A percentile compares a stretch with the other conserved stretches of the same genome.
Conservation (phyloP, 2,329 filamentous ascomycete species). For the Fusarium sp. region DNA sequence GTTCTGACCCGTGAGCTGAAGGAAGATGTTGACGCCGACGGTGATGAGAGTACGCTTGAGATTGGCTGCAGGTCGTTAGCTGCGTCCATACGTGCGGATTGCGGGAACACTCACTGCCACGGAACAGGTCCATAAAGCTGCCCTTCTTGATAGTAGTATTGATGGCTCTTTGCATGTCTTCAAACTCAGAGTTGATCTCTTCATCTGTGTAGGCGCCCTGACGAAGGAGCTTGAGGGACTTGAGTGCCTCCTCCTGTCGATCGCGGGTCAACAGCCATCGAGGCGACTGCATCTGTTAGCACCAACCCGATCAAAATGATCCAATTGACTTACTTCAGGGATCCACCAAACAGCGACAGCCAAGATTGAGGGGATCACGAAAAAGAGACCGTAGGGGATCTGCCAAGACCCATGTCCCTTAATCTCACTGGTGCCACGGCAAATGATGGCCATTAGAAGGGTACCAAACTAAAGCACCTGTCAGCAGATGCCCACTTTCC, state of each 20-base stretch:
- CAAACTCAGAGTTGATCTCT: not conserved
- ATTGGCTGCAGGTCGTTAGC: not conserved
- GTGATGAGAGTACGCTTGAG: constrained; percentile 41
- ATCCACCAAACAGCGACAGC: constrained; percentile 1
- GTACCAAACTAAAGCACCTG: not conserved
- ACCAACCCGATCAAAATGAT: no score
- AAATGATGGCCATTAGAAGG: constrained; percentile 36
- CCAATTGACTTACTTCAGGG: not conserved
- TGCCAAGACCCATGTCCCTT: constrained; percentile 46
- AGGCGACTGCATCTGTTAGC: constrained; percentile 39
- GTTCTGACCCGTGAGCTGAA: constrained; percentile 43
- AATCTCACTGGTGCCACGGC: constrained; percentile 46
- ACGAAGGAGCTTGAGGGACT: constrained; percentile 38
- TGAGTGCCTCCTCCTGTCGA: constrained; percentile 44
- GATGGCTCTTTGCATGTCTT: not conserved
- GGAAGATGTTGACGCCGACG: constrained; percentile 45
- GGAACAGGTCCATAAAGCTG: not conserved
- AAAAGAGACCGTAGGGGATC: constrained; percentile 47
- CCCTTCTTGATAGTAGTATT: not conserved
- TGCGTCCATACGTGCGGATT: not conserved
- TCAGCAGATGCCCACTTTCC: not conserved
- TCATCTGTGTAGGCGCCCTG: constrained; percentile 14
- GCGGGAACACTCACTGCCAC: not conserved
- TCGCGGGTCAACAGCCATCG: constrained; percentile 45
- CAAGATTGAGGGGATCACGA: not conserved